Percentiles rank a stretch among this genome's conserved stretches.
Evolutionary conservation across 345 rosid species (phyloP).

Genomic region (Aurinia saxatilis): DNA sequence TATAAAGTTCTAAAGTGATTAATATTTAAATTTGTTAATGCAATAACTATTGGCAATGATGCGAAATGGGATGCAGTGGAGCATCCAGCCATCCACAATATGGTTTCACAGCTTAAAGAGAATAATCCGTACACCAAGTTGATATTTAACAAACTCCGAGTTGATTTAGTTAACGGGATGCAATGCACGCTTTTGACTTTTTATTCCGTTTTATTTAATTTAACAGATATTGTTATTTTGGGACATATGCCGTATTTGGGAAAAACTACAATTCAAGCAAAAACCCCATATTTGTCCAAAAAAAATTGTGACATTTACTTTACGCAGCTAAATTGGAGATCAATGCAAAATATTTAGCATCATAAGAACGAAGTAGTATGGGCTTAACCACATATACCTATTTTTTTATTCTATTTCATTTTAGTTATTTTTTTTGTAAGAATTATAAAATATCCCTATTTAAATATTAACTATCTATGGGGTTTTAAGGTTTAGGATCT

Average conservation of each 20-base stretch:
- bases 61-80: constrained; percentile 10
- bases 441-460: no score
- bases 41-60: neutral
- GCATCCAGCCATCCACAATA: constrained; percentile 14
- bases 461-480: no score
- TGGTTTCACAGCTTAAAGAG: constrained; percentile 16
- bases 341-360: neutral
- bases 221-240: neutral
- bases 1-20: neutral
- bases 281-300: neutral
- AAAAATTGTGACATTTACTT: neutral
- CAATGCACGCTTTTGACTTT: neutral
- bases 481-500: no score
- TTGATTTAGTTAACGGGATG: constrained; percentile 10
- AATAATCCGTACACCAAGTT: constrained; percentile 26
- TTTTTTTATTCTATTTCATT: no score
- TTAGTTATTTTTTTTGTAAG: no score
- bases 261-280: constrained; percentile 17
- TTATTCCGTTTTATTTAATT: neutral
- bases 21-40: neutral
- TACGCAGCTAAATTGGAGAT: neutral
- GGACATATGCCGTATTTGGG: constrained; percentile 23
- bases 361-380: neutral
- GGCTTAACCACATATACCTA: no score
- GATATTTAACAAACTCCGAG: neutral